Evolutionary conservation across 345 rosid genomes (phyloP).

Genomic region (Isatis tinctoria): DNA sequence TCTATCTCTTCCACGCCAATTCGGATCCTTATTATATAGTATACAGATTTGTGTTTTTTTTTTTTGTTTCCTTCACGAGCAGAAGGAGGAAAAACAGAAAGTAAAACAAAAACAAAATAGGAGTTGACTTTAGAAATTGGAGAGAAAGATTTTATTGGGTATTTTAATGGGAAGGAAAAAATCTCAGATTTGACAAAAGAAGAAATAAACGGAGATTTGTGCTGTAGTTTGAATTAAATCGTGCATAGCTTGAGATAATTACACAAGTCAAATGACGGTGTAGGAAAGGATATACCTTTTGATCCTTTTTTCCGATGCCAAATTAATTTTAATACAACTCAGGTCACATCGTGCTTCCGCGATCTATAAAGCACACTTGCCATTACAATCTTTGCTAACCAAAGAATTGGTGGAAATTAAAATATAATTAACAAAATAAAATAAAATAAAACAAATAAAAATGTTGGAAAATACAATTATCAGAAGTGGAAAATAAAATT

Average conservation of each 20-base stretch:
- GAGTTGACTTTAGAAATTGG: conserved; percentile 29
- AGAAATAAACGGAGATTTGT: conserved; percentile 7
- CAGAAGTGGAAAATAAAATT: too few relatives aligned
- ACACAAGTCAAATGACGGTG: conserved; percentile 18
- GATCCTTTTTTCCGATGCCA: conserved; percentile 11
- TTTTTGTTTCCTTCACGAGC: background rate
- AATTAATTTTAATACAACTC: background rate
- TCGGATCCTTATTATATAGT: conserved; percentile 5
- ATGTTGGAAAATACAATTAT: background rate
- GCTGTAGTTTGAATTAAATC: background rate
- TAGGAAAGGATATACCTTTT: conserved; percentile 26
- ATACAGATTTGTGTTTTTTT: background rate
- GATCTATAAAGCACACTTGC: conserved; percentile 4
- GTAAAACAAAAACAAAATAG: conserved; percentile 2
- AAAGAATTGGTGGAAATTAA: too few relatives aligned
- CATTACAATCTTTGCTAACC: too few relatives aligned
- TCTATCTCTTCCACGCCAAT: background rate
- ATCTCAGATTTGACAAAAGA: conserved; percentile 3
- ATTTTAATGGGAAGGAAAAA: conserved; percentile 9
- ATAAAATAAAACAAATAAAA: too few relatives aligned
- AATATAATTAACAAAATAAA: too few relatives aligned
- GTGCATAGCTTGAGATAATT: background rate
- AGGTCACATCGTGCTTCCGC: conserved; percentile 30
- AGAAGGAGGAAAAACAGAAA: background rate
- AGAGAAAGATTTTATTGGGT: conserved; percentile 11